Evolutionary conservation across 805 yeast genomes (phyloP).

Genomic region (Hyphopichia homilentoma): DNA sequence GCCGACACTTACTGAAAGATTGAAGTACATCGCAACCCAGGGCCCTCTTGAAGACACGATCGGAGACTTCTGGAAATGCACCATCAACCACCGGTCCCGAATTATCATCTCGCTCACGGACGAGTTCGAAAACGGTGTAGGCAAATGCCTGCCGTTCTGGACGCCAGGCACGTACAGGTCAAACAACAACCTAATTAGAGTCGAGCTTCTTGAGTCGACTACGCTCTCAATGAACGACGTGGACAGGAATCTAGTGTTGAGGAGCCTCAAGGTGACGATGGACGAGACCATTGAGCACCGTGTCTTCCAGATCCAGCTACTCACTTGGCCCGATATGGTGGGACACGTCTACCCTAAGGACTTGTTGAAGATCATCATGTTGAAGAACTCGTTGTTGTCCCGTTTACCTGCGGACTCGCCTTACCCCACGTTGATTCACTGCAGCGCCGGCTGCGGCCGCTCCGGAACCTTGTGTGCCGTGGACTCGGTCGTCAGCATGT

Average conservation of each 20-base stretch:
- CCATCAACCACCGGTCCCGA: conserved; percentile 58
- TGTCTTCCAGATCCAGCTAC: conserved; percentile 70
- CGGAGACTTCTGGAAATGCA: conserved; percentile 82
- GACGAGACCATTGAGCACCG: conserved; percentile 30
- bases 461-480: conserved; percentile 67
- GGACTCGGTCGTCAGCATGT: conserved; percentile 28
- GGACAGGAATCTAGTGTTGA: conserved; percentile 19
- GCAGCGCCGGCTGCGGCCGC: conserved; percentile 97
- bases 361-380: conserved; percentile 43
- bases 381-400: conserved; percentile 19
- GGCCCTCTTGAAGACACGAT: conserved; percentile 78
- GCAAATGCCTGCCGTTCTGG: conserved; percentile 83
- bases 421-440: conserved; percentile 72
- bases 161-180: conserved; percentile 48
- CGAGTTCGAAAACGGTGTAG: conserved; percentile 70
- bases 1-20: conserved; percentile 2
- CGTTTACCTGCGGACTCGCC: conserved; percentile 2
- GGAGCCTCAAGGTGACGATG: conserved; percentile 44
- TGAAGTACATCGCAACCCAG: conserved; percentile 69
- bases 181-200: conserved; percentile 19
- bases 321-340: conserved; percentile 83
- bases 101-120: conserved; percentile 73
- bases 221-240: conserved; percentile 9
- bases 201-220: conserved; percentile 19
- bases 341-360: conserved; percentile 54